Evolutionary conservation across 306 rosid species (phyloP).

Genomic region (Sechiopsis laciniata): DNA sequence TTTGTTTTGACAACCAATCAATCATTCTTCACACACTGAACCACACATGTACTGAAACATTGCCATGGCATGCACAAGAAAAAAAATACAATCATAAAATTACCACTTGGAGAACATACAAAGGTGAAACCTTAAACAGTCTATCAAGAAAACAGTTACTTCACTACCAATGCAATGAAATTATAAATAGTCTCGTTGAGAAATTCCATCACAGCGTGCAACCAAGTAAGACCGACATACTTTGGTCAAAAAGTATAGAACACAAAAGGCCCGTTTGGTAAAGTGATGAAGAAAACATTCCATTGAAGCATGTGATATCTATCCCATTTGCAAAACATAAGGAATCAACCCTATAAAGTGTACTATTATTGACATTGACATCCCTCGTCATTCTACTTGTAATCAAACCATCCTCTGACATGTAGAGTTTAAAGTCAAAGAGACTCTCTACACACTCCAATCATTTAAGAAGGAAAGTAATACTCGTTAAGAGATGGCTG

Average conservation of each 20-base stretch:
- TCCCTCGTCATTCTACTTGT: conserved; percentile 22
- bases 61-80: background rate
- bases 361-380: conserved; percentile 17
- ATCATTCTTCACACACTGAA: background rate
- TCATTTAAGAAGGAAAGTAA: conserved; percentile 16
- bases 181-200: background rate
- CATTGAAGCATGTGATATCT: conserved; percentile 28
- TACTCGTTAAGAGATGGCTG: background rate
- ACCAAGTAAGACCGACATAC: conserved; percentile 13
- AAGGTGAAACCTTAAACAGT: background rate
- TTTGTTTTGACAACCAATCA: background rate
- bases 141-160: conserved; percentile 7
- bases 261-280: conserved; percentile 27
- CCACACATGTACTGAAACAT: conserved; percentile 2
- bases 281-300: conserved; percentile 12
- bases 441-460: conserved; percentile 15
- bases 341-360: conserved; percentile 34
- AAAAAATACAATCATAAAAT: background rate
- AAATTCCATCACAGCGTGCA: conserved; percentile 15
- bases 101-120: background rate
- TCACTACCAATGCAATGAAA: conserved; percentile 4
- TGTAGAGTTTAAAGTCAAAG: conserved; percentile 15
- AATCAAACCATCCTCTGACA: conserved; percentile 22
- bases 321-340: conserved; percentile 28
- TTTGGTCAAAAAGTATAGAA: conserved; percentile 20